These are phyloP conservation scores for Phytophthora foliorum DNA, from an alignment of 352 stramenopile genomes.

Conservation along the genomic window DNA sequence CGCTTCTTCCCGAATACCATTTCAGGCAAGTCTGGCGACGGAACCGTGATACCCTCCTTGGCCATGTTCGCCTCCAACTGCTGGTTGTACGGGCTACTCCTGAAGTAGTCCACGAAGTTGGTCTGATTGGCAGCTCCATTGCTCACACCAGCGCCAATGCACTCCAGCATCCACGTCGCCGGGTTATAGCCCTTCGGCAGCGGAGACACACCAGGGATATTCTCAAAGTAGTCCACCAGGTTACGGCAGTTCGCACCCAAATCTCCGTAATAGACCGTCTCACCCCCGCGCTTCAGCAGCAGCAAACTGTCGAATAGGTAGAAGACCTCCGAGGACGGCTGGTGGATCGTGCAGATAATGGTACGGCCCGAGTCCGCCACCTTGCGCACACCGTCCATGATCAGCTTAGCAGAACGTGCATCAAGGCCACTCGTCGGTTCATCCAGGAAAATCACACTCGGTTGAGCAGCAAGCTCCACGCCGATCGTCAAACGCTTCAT, in stretches of 20 bases:
- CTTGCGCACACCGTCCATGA: conserved; percentile 17
- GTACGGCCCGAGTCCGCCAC: conserved; percentile 6
- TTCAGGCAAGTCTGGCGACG: conserved; percentile 24
- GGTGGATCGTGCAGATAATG: conserved; percentile 89
- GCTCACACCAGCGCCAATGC: conserved; percentile 51
- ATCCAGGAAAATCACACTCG: conserved; percentile 30
- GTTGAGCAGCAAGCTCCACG: conserved; percentile 73
- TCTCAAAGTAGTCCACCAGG: conserved; percentile 47
- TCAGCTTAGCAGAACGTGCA: no score
- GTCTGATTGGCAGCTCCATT: conserved; percentile 8
- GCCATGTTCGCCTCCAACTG: conserved; percentile 9
- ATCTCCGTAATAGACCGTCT: conserved; percentile 44
- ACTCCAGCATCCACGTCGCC: conserved; percentile 30
- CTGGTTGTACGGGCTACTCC: conserved; percentile 9
- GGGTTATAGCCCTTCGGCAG: conserved; percentile 48
- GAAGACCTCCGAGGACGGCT: conserved; percentile 83
- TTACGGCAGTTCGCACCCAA: conserved; percentile 32
- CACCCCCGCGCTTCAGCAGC: conserved; percentile 54
- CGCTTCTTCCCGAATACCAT: conserved; percentile 41
- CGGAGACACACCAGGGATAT: conserved; percentile 6
- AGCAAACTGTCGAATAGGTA: conserved; percentile 79
- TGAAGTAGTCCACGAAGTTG: conserved; percentile 29
- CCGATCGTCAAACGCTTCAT: conserved; percentile 55
- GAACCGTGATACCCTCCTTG: conserved; percentile 26
- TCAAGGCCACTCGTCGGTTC: no score